These are phyloP conservation scores for Metschnikowia shivogae DNA, from an alignment of 805 yeast genomes.

Conservation along the genomic window DNA sequence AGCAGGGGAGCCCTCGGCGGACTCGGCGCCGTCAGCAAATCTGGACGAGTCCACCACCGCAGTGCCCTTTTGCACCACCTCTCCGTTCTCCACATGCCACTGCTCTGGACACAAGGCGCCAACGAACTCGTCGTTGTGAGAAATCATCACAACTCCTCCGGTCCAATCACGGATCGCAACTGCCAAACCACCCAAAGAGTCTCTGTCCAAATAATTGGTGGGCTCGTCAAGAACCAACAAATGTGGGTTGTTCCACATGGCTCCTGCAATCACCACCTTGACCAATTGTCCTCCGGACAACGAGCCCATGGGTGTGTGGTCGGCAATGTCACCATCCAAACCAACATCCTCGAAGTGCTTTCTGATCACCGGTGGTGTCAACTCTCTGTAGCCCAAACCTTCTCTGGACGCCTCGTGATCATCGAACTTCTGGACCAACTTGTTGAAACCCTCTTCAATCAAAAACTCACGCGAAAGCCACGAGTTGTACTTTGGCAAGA, in stretches of 20 bases:
- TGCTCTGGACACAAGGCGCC: constrained; percentile 98
- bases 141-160: constrained; percentile 98
- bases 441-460: constrained; percentile 49
- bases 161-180: constrained; percentile 97
- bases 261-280: constrained; percentile 98
- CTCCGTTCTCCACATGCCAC: constrained; percentile 95
- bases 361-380: constrained; percentile 86
- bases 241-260: constrained; percentile 99
- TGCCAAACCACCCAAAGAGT: constrained; percentile 95
- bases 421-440: constrained; percentile 42
- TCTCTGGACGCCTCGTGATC: constrained; percentile 48
- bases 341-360: constrained; percentile 98
- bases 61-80: constrained; percentile 77
- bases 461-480: constrained; percentile 86
- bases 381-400: constrained; percentile 49
- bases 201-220: constrained; percentile 96
- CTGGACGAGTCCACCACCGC: constrained; percentile 69
- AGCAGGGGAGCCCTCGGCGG: constrained; percentile 40
- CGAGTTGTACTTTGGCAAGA: constrained; percentile 90
- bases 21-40: constrained; percentile 75
- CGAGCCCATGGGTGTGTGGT: constrained; percentile 95
- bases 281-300: constrained; percentile 98
- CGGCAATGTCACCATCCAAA: constrained; percentile 95
- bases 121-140: constrained; percentile 94
- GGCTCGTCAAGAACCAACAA: constrained; percentile 96